Evolutionary conservation across 169 alveolate species (phyloP), one percentile per base, ranked within the genome.

Genomic region (Eimeria acervulina): DNA sequence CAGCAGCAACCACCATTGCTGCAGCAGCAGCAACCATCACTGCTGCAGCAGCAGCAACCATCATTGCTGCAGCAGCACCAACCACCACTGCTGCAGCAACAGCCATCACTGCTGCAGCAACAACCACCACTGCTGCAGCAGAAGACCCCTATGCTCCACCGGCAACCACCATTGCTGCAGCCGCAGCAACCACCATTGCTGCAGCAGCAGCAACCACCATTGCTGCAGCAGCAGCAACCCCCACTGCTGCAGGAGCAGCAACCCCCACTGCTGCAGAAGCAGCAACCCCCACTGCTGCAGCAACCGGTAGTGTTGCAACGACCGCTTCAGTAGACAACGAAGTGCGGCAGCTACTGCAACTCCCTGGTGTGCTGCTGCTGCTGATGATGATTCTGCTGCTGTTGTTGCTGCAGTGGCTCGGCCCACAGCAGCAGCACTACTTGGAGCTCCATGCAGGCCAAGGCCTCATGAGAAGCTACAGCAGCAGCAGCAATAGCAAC

Each of bases 41-140:
- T 31, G 84, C 84, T 36, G 51, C 84, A 72, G 84, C 84, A n/a
- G 84, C 84, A 72, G 47, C 84, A 31, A 38, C 31, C 84, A 15
- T 19, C 52, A 8, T 28, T 72, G 84, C 51, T 72, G 84, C 84
- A 10, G 51, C 84, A 72, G 84, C 84, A 72, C 47, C 40, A 23
- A 31, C 84, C 28, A 38, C 1, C 84, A 21, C 47, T 36, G 84
- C 84, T 38, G 28, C 38, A 33, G 84, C 38, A 17, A 26, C 0
- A 23, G 1, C 52, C 28, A 1, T 28, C 23, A 31, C 17, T 72
- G 84, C 84, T n/a, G 51, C 84, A 72, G 84, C 33, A 72, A 38
- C 84, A 12, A 7, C 84, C 51, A 21, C 52, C 40, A 19, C n/a
- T 72, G 84, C 84, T 17, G 74, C 84, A 72, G 84, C 84, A 72